Evolutionary conservation across 192 early-diverging fungal species (phyloP), one percentile per base, ranked within the genome.

Genomic region (Backusella liffmaniae): DNA sequence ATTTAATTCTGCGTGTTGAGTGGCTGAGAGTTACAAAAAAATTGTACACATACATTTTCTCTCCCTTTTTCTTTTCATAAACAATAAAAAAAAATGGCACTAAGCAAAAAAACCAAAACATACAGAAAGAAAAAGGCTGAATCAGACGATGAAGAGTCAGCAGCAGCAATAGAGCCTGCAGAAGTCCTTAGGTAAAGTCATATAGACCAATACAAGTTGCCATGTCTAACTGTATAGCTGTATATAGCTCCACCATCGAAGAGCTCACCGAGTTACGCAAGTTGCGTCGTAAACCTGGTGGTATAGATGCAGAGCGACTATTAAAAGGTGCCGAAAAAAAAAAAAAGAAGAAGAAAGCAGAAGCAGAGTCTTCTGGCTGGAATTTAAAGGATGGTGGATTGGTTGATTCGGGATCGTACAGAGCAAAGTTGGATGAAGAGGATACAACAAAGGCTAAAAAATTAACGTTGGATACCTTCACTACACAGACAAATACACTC

Each of bases 401-500:
- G 15, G 84, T 88, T 9, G 88, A 89, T 69, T 62, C 86, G 8
- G 84, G 88, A 53, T 84, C 67, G 78, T 42, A 73, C 72, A 32
- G 73, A 21, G 32, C 74, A 80, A 78, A 81, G 74, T 74, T 53
- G 53, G 75, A 81, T 1, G 70, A 66, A 0, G 72, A 83, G 44
- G 46, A 26, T 2, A 1, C 66, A 49, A 30, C 29, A 65, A 66
- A 16, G 44, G 41, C 79, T 62, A 76, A 76, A 75, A 76, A 86
- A 79, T 68, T 92, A 73, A 76, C 82, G 82, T 59, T 85, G 68
- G 88, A 91, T 42, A 84, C 92, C 6, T 94, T 93, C 37, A 92
- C 91, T 0, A 90, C 84, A 15, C 91, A 93, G 70, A 93, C 90
- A n/a, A 93, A 94, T 79, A 80, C 81, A 9, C 78, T 94, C 34